Evolutionary conservation across 2,329 filamentous ascomycete species (phyloP).

Genomic region (Alternaria gansuensis): DNA sequence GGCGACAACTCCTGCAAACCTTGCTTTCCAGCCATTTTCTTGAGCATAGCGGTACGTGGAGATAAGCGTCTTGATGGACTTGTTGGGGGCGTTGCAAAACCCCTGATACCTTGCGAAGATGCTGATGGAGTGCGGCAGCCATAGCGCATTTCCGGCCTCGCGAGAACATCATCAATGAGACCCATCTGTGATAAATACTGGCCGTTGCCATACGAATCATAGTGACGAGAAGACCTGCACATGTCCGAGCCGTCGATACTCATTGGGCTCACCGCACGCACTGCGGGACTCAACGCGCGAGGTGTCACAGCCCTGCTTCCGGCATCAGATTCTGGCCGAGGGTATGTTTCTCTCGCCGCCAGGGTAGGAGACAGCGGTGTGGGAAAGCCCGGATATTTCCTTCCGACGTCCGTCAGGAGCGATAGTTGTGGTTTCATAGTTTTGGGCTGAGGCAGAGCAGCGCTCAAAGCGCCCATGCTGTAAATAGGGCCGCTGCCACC

Average conservation of each 20-base stretch:
- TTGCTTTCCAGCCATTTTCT: conserved; percentile 33
- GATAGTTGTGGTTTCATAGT: conserved; percentile 28
- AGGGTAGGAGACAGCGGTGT: conserved; percentile 43
- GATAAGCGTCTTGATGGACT: conserved; percentile 32
- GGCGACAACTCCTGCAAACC: conserved; percentile 22
- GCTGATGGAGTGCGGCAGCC: conserved; percentile 8
- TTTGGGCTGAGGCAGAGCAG: conserved; percentile 11
- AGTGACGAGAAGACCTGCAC: conserved; percentile 30
- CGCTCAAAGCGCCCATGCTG: conserved; percentile 30
- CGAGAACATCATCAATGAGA: conserved; percentile 29
- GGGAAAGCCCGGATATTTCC: conserved; percentile 48
- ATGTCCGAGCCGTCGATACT: conserved; percentile 42
- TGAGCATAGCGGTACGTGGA: conserved; percentile 43
- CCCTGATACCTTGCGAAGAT: not conserved
- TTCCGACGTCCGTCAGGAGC: conserved; percentile 39
- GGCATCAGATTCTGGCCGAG: conserved; percentile 38
- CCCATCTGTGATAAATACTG: conserved; percentile 24
- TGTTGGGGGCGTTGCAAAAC: conserved; percentile 18
- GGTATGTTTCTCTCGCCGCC: conserved; percentile 40
- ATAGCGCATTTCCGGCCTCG: not conserved
- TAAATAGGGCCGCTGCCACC: conserved; percentile 24
- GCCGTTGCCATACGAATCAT: conserved; percentile 26
- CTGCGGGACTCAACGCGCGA: conserved; percentile 20
- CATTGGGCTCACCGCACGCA: conserved; percentile 32
- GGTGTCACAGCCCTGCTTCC: conserved; percentile 25